These are phyloP conservation scores for Plasmodium inui DNA, from an alignment of 169 alveolate genomes.

Conservation along the genomic window DNA sequence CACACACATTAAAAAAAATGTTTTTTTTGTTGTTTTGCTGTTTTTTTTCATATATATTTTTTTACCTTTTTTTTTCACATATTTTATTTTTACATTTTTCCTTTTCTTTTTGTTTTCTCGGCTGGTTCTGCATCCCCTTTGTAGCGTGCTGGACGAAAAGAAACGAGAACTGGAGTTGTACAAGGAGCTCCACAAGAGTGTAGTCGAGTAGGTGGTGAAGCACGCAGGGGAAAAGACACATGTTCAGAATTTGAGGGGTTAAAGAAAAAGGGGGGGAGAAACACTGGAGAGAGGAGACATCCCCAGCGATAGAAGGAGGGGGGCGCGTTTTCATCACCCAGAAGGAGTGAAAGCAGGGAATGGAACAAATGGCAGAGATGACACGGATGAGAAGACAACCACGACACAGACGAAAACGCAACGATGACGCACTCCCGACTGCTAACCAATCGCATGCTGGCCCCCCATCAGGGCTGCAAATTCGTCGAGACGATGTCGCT, in stretches of 20 bases:
- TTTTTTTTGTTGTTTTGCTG: not conserved
- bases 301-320: not conserved
- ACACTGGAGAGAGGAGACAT: not conserved
- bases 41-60: not conserved
- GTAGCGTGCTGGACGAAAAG: conserved; percentile 49
- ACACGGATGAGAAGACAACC: not conserved
- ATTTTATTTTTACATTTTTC: not conserved
- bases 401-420: not conserved
- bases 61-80: not conserved
- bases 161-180: conserved; percentile 56
- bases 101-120: not conserved
- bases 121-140: not conserved
- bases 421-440: not conserved
- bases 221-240: not conserved
- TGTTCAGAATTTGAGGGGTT: not conserved
- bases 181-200: conserved; percentile 47
- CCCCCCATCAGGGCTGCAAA: not conserved
- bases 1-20: not conserved
- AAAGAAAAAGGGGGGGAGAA: not conserved
- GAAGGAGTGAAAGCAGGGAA: not conserved
- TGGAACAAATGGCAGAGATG: not conserved
- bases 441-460: not conserved
- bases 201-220: conserved; percentile 9
- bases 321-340: not conserved
- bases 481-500: conserved; percentile 16